These are phyloP conservation scores for Leishmania tarentolae DNA, from an alignment of 208 protist genomes.

Conservation along the genomic window DNA sequence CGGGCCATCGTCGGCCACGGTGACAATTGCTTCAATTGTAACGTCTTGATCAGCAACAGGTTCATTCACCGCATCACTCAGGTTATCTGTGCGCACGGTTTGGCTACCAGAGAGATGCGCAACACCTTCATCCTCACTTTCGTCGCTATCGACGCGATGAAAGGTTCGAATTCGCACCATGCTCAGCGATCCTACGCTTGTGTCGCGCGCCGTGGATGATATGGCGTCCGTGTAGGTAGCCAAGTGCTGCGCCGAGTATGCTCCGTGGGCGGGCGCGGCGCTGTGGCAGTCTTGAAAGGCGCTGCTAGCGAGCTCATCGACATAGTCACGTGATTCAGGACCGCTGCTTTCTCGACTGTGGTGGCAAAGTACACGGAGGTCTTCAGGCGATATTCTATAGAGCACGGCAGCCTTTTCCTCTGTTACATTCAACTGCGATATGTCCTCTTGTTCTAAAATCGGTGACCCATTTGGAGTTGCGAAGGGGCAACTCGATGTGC, in stretches of 20 bases:
- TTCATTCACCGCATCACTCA: neutral
- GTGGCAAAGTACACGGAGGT: neutral
- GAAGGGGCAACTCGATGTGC: neutral
- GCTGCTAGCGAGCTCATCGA: conserved; percentile 25
- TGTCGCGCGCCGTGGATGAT: neutral
- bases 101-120: no score
- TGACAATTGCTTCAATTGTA: conserved; percentile 1
- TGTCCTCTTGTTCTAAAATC: neutral
- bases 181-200: neutral
- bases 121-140: neutral
- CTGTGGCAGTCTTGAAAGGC: conserved; percentile 40
- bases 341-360: conserved; percentile 9
- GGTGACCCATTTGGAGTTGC: neutral
- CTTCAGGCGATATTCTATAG: no score
- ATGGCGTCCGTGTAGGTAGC: neutral
- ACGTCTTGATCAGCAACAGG: neutral
- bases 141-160: neutral
- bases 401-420: neutral
- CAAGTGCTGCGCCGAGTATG: neutral
- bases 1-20: neutral
- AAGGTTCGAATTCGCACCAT: neutral
- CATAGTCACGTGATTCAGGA: conserved; percentile 26
- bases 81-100: neutral
- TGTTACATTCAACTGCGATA: conserved; percentile 4
- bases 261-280: neutral